These are phyloP conservation scores for Eimeria sp. DNA, from an alignment of 169 alveolate genomes.

Conservation along the genomic window DNA sequence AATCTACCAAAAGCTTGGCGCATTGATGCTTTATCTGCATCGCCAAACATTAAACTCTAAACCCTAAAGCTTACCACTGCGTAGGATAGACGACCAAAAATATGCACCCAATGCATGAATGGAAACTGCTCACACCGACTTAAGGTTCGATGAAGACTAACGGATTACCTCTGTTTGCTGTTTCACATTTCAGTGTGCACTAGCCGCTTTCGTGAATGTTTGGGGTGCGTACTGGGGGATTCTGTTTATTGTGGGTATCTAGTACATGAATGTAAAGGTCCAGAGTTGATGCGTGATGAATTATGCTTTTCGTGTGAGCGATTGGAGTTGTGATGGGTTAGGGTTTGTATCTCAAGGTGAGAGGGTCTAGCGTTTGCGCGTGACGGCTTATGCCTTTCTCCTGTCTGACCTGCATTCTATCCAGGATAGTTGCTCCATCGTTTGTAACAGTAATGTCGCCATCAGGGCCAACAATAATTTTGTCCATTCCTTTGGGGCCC, in stretches of 20 bases:
- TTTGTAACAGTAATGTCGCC: slow-evolving; percentile 99
- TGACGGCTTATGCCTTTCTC: background rate
- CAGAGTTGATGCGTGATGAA: background rate
- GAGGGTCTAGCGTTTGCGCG: background rate
- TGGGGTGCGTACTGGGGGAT: background rate
- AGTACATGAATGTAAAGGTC: background rate
- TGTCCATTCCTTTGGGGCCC: slow-evolving; percentile 99
- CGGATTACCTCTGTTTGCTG: too few relatives aligned
- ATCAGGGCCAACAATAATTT: slow-evolving; percentile 99
- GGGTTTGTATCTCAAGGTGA: background rate
- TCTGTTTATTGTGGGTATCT: background rate
- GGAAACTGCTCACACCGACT: too few relatives aligned
- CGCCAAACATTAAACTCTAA: slow-evolving; percentile 23
- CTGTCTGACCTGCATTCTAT: slow-evolving; percentile 95
- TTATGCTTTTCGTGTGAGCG: background rate
- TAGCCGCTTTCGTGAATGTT: background rate
- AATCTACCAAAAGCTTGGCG: slow-evolving; percentile 99
- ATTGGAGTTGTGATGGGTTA: background rate
- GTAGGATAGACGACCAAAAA: background rate
- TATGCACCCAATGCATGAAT: too few relatives aligned
- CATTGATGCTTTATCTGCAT: slow-evolving; percentile 97
- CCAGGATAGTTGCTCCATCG: slow-evolving; percentile 98
- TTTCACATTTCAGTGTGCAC: too few relatives aligned
- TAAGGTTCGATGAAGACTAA: too few relatives aligned
- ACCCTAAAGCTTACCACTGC: background rate